Evolutionary conservation across 768 basidiomycete species (phyloP), one percentile per base, ranked within the genome.

Genomic region (Suillus plorans): DNA sequence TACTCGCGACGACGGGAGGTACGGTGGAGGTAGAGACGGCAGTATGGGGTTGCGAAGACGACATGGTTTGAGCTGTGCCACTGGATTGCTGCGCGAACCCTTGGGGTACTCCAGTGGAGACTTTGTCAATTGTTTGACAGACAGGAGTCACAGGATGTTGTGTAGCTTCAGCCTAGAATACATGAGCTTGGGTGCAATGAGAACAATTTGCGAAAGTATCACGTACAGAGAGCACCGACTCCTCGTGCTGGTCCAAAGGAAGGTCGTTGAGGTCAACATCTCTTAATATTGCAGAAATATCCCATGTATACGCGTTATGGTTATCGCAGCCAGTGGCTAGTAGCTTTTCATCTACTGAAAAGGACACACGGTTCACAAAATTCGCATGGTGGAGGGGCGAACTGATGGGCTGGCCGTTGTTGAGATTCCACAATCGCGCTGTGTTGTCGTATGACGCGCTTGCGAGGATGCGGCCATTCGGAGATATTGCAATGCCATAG

Each of bases 311-410:
- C 2, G 13, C 49, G 7, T 50, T 16, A 0, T 25, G 4, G 5
- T 14, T 22, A 49, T 3, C 4, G 6, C 47, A 22, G 22, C 22
- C 22, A 50, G 49, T 50, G 49, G 13, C 3, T 25, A 50, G 49
- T 50, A 25, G 6, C 2, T 14, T 50, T 50, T 3, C 49, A 25
- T 50, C 49, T 50, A 13, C 13, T 14, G 49, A 50, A 49, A 47
- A 47, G 3, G 45, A 47, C 12, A 47, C 47, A 2, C 47, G 5
- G 47, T 4, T 5, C n/a, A 47, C 47, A 0, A 5, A 14, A 1
- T 12, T 0, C 3, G n/a, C 10, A 47, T 22, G n/a, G 1, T 47
- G 4, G 1, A 47, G 5, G n/a, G n/a, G n/a, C 0, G n/a, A 22
- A 22, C 47, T 22, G 47, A 47, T 22, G n/a, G 47, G 5, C n/a